These are phyloP conservation scores for Microbotryum violaceum DNA, from an alignment of 1,284 basidiomycete genomes.

Conservation along the genomic window DNA sequence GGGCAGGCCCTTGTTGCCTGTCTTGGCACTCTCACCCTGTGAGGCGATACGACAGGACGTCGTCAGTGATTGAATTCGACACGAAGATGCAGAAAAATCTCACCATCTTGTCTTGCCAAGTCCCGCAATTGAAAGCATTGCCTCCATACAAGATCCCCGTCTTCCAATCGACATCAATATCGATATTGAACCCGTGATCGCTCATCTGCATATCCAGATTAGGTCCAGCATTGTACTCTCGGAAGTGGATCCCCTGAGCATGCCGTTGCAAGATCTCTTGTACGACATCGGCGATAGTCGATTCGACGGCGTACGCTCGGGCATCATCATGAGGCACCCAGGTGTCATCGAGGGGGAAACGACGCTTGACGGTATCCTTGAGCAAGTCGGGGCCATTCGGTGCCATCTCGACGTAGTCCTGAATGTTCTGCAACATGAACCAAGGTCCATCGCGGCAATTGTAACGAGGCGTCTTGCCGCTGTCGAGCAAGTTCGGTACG, in stretches of 20 bases:
- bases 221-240: constrained; percentile 92
- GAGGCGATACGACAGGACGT: background rate
- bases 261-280: constrained; percentile 95
- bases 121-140: constrained; percentile 52
- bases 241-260: constrained; percentile 83
- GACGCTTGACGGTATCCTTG: constrained; percentile 70
- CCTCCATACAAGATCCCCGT: constrained; percentile 88
- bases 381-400: constrained; percentile 78
- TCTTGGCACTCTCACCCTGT: constrained; percentile 73
- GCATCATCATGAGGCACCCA: constrained; percentile 90
- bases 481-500: constrained; percentile 73
- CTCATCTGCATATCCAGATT: constrained; percentile 94
- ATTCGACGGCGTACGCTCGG: constrained; percentile 69
- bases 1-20: constrained; percentile 87
- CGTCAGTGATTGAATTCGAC: background rate
- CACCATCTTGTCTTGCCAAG: constrained; percentile 36
- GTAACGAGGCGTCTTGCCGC: constrained; percentile 49
- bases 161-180: constrained; percentile 87
- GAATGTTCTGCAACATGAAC: constrained; percentile 99
- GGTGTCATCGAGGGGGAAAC: constrained; percentile 87
- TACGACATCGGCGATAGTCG: constrained; percentile 81
- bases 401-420: constrained; percentile 79
- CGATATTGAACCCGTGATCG: constrained; percentile 86
- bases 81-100: background rate
- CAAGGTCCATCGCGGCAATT: constrained; percentile 88